Base-by-base conservation (phyloP, 2,329 filamentous ascomycete species). In the Penicillium sp. region DNA sequence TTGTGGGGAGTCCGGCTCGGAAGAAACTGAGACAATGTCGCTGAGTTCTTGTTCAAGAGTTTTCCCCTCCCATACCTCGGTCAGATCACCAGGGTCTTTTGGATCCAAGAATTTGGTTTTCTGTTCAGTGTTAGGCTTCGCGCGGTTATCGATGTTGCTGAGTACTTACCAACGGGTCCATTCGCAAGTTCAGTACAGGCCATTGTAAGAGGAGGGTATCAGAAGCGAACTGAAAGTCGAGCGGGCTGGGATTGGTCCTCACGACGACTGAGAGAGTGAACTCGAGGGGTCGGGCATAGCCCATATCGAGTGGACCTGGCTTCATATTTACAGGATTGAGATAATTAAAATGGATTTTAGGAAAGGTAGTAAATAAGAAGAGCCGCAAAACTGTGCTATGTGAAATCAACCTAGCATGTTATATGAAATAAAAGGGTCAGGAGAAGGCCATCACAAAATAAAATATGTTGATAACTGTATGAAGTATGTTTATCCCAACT, bases 221-320 rank as follows among this genome's bases (percentile, higher is more conserved):
- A n/a, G 49, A 44, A 3, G 49, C 49, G 4, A 51, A 51, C 13
- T 51, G 44, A 28, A 51, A 51, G 13, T 51, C 49, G 7, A 51
- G 43, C 24, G 49, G 38, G 22, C 49, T 51, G 6, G 49, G 49
- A 6, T 29, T 48, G 6, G 32, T 43, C 15, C 8, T 43, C 19
- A 51, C 49, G 10, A 51, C 17, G 8, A 51, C 33, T n/a, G 49
- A 48, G 2, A 51, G 13, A 7, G 32, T 43, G 12, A 48, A 51
- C 29, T 51, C 49, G 21, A 51, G 33, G 13, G 39, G 45, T 9
- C 49, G 44, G 32, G 39, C 44, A 48, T 43, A 43, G 31, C 49
- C 49, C 49, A 51, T 33, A 29, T 51, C 49, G 3, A 51, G 34
- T 37, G 45, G 38, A 8, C 44, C 39, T 26, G 39, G 38, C 4